phyloP scores from a whole-genome alignment of 2,329 filamentous ascomycete species.

The Thielaviopsis populi region DNA sequence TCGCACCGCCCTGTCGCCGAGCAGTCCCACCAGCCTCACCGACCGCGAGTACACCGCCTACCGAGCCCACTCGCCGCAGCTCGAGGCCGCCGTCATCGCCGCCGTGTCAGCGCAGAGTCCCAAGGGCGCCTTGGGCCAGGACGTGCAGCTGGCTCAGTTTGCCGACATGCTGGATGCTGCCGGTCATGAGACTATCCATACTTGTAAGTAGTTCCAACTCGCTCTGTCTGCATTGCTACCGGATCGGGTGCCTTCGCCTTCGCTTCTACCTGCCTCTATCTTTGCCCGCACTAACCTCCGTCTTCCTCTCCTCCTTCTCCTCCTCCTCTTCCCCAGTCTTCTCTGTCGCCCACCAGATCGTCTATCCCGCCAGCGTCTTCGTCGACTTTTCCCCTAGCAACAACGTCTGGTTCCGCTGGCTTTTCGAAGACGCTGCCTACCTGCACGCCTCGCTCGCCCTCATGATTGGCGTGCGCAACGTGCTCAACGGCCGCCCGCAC shows the following conservation, averaged over 20 bases:
- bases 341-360: conserved; percentile 15
- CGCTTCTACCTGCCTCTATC: not conserved
- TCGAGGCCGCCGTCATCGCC: conserved; percentile 10
- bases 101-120: not conserved
- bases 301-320: not conserved
- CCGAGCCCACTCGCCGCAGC: conserved; percentile 9
- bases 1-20: conserved; percentile 8
- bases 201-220: too few species aligned
- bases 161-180: conserved; percentile 3
- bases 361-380: conserved; percentile 15
- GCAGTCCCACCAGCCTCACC: conserved; percentile 5
- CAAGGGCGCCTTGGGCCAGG: not conserved
- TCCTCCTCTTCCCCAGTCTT: conserved; percentile 8
- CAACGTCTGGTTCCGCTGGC: conserved; percentile 14
- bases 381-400: conserved; percentile 14
- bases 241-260: too few species aligned
- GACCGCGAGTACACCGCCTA: conserved; percentile 7
- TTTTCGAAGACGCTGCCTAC: conserved; percentile 13
- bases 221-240: too few species aligned
- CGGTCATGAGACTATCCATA: conserved; percentile 13
- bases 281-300: too few species aligned
- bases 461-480: conserved; percentile 16
- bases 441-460: conserved; percentile 15
- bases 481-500: conserved; percentile 13
- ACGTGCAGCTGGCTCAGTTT: conserved; percentile 8